Conservation (phyloP, 2,329 filamentous ascomycete genomes). For the Acrocalymma vagum region DNA sequence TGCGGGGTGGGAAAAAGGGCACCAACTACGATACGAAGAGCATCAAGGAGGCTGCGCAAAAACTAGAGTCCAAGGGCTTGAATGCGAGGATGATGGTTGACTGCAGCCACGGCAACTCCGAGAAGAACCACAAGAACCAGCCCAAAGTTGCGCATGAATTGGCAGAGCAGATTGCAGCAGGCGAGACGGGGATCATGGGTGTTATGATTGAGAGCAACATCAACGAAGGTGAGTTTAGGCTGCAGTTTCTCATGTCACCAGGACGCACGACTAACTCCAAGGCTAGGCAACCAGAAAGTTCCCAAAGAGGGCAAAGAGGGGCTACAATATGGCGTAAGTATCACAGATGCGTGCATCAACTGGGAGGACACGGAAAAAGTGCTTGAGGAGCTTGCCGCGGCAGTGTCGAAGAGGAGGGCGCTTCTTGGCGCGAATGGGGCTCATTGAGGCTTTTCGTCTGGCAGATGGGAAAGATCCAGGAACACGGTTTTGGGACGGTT, state of each 20-base stretch:
- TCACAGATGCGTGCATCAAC: conserved; percentile 95
- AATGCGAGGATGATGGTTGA: conserved; percentile 91
- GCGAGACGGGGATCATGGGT: conserved; percentile 89
- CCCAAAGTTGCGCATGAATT: conserved; percentile 86
- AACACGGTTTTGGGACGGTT: conserved; percentile 21
- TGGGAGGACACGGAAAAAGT: conserved; percentile 90
- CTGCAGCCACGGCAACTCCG: conserved; percentile 95
- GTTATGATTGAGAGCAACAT: conserved; percentile 99
- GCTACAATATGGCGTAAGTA: conserved; percentile 92
- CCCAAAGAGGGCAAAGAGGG: conserved; percentile 84
- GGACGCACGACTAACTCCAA: conserved; percentile 14
- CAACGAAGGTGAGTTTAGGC: conserved; percentile 79
- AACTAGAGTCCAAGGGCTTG: conserved; percentile 77
- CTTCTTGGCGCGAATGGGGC: conserved; percentile 43
- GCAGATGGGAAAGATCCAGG: conserved; percentile 13
- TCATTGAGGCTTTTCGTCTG: conserved; percentile 26
- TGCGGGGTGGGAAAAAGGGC: conserved; percentile 89
- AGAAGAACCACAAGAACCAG: conserved; percentile 97
- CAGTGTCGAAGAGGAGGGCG: conserved; percentile 77
- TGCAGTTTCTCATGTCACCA: background rate
- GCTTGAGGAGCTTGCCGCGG: conserved; percentile 78
- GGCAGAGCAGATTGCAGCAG: conserved; percentile 83
- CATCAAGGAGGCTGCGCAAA: conserved; percentile 83
- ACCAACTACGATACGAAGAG: conserved; percentile 92
- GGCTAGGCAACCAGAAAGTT: conserved; percentile 83